These are phyloP conservation scores for Schizophyllum amplum DNA, from an alignment of 1,284 basidiomycete genomes.

Conservation along the genomic window DNA sequence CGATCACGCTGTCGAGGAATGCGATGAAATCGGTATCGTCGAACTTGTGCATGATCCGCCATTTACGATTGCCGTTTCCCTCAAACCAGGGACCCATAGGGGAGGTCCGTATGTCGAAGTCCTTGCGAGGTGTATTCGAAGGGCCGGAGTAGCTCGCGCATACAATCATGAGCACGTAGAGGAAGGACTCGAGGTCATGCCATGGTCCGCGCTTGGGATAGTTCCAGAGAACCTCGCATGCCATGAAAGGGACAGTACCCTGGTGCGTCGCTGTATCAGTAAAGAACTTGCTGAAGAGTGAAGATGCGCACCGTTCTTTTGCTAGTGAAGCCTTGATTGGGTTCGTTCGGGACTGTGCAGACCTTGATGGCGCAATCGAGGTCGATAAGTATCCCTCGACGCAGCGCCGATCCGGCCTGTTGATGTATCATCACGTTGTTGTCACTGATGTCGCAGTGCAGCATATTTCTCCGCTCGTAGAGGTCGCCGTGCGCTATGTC, in stretches of 20 bases:
- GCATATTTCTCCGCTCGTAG: not conserved
- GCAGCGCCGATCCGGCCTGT: not conserved
- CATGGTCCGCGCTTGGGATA: slow-evolving; percentile 1
- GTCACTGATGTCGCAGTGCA: not conserved
- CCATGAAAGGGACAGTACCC: slow-evolving; percentile 10
- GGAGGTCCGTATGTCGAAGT: not conserved
- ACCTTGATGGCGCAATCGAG: not conserved
- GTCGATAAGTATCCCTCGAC: not conserved
- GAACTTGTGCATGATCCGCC: not conserved
- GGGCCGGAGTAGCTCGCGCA: slow-evolving; percentile 7
- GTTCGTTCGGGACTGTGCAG: not conserved
- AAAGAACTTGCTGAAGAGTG: not conserved
- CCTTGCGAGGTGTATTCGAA: not conserved
- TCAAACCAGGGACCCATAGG: not conserved
- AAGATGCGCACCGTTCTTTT: not conserved
- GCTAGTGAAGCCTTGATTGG: not conserved
- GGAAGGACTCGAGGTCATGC: slow-evolving; percentile 8
- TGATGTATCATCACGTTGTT: not conserved
- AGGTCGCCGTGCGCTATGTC: not conserved
- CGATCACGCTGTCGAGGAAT: not conserved
- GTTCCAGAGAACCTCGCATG: not conserved
- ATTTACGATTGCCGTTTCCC: not conserved
- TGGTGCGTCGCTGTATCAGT: not conserved
- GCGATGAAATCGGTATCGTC: not conserved
- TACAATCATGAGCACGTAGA: slow-evolving; percentile 7